phyloP scores from a whole-genome alignment of 352 stramenopile species.

The Globisporangium splendens region DNA sequence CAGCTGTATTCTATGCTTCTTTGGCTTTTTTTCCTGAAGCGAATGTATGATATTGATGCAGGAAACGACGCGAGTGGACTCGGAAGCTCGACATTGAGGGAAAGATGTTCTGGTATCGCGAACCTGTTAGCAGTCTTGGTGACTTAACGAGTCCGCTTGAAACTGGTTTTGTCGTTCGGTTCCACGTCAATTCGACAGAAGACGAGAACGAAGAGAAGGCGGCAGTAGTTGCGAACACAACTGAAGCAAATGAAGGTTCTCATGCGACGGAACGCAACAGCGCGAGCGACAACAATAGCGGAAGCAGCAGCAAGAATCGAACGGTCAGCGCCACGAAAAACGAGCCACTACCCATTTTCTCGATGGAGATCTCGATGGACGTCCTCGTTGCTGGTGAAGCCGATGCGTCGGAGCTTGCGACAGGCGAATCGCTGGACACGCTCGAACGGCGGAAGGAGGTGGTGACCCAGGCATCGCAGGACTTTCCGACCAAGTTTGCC shows the following conservation, averaged over 20 bases:
- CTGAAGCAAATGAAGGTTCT: neutral
- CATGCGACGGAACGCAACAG: neutral
- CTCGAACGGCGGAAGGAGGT: constrained; percentile 38
- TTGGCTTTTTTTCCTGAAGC: neutral
- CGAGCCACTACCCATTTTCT: constrained; percentile 18
- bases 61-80: constrained; percentile 52
- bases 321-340: constrained; percentile 22
- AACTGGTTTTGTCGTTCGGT: constrained; percentile 7
- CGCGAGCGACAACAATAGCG: constrained; percentile 18
- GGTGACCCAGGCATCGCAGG: constrained; percentile 31
- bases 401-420: constrained; percentile 28
- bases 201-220: constrained; percentile 6
- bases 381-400: constrained; percentile 32
- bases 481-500: constrained; percentile 73
- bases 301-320: constrained; percentile 27
- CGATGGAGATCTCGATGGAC: constrained; percentile 29
- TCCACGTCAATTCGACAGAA: neutral
- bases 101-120: constrained; percentile 53
- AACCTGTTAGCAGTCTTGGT: neutral
- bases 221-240: neutral
- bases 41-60: neutral
- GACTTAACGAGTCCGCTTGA: neutral
- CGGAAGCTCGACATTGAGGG: constrained; percentile 53
- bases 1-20: too few relatives aligned
- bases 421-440: constrained; percentile 27